Evolutionary conservation across 2,329 filamentous ascomycete genomes (phyloP).

Genomic region (Aspergillus fumigatus): DNA sequence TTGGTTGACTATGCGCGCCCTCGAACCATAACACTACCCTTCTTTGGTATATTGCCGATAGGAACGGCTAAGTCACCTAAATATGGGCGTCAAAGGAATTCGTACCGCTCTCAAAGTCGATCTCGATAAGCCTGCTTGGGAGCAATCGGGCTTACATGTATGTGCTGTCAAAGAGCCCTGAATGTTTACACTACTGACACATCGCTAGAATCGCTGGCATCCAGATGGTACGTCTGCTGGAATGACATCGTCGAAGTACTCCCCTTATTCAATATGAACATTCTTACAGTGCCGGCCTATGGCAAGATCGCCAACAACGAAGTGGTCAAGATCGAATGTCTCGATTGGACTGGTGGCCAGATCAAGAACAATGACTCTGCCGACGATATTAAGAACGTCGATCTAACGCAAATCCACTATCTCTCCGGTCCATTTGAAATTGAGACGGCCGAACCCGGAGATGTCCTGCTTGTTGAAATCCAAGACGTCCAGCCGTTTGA

Average conservation of each 20-base stretch:
- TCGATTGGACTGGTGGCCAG: slow-evolving; percentile 75
- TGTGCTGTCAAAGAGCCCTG: slow-evolving; percentile 27
- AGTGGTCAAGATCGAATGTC: slow-evolving; percentile 88
- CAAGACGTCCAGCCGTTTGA: slow-evolving; percentile 88
- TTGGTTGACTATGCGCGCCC: background rate
- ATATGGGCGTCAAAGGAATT: slow-evolving; percentile 46
- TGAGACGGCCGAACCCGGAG: slow-evolving; percentile 76
- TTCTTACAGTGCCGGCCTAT: slow-evolving; percentile 61
- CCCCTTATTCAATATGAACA: background rate
- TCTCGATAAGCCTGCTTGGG: slow-evolving; percentile 64
- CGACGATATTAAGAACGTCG: slow-evolving; percentile 81
- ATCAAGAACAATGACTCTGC: slow-evolving; percentile 85
- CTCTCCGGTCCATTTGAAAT: slow-evolving; percentile 86
- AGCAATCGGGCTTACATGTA: slow-evolving; percentile 69
- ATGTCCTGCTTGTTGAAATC: slow-evolving; percentile 81
- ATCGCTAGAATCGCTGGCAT: slow-evolving; percentile 80
- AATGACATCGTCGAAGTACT: background rate
- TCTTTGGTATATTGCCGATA: background rate
- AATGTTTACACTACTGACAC: slow-evolving; percentile 5
- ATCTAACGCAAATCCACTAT: slow-evolving; percentile 81
- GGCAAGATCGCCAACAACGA: slow-evolving; percentile 75
- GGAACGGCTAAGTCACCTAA: background rate
- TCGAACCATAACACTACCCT: slow-evolving; percentile 5
- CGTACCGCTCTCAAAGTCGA: slow-evolving; percentile 70
- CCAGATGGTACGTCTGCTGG: slow-evolving; percentile 64